Evolutionary conservation across 106 monocot genomes (phyloP), one percentile per base, ranked within the genome.

Genomic region (Platanthera guangdongensis): DNA sequence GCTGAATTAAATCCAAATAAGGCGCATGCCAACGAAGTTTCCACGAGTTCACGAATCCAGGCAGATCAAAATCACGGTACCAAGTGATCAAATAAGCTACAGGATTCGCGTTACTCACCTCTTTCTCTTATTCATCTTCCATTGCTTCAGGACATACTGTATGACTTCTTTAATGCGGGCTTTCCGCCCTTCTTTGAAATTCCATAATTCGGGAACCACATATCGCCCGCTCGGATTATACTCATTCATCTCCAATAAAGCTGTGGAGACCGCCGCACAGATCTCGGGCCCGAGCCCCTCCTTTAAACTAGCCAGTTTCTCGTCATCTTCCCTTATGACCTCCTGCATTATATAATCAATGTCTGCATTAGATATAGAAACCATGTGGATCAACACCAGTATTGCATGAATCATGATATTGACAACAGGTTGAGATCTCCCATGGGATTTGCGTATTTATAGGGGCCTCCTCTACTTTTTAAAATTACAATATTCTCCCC

Each of bases 201-300:
- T 75, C 87, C 87, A 87, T 6, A 87, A 57, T 30, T 87, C 87
- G 1, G 79, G 54, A n/a, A 82, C 51, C 0, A 55, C 32, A 19
- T 84, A 87, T 70, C 87, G 78, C 15, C 84, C 87, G 72, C 87
- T 84, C 5, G 87, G 76, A 50, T 87, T 84, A 53, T 84, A 84
- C 70, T 87, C 84, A 16, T 87, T 87, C 65, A 87, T 82, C 74
- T 87, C 87, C 13, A 81, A 47, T 28, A 87, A 74, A 11, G 87
- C 81, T 7, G 50, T 76, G 4, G 76, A 55, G 1, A 87, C 81
- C 64, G 79, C 84, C 0, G 55, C 53, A 60, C 74, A 82, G 0
- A 75, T 84, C 2, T 82, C 84, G 48, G 84, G 81, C 9, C 87
- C 87, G 3, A 81, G 6, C 67, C 84, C 84, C 8, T 68, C 55